Conservation (phyloP, 2,329 filamentous ascomycete species). For the Madurella mycetomatis region DNA sequence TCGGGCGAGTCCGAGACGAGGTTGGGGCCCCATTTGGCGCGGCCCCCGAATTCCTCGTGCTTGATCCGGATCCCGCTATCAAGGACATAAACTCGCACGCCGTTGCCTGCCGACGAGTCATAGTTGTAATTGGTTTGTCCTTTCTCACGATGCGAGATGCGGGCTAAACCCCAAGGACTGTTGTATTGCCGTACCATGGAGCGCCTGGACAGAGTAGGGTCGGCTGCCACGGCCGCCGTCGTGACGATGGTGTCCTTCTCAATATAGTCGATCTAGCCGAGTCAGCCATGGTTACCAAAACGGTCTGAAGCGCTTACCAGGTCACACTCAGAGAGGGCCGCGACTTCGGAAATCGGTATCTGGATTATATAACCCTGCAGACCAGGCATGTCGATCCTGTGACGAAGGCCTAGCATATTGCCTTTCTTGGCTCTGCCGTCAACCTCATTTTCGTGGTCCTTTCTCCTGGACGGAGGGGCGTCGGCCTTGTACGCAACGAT, state of each 20-base stretch:
- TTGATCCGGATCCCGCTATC: conserved; percentile 41
- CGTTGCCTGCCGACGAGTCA: conserved; percentile 25
- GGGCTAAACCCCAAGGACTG: conserved; percentile 28
- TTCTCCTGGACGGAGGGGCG: conserved; percentile 24
- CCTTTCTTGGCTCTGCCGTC: conserved; percentile 32
- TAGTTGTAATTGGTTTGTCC: conserved; percentile 26
- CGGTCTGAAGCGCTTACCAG: conserved; percentile 4
- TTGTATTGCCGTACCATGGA: conserved; percentile 15
- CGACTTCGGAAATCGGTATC: conserved; percentile 33
- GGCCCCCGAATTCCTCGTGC: conserved; percentile 33
- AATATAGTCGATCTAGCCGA: conserved; percentile 21
- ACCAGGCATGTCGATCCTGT: conserved; percentile 25
- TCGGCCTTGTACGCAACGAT: conserved; percentile 39
- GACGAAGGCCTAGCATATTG: conserved; percentile 31
- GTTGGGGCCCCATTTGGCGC: conserved; percentile 30
- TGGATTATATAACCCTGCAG: conserved; percentile 30
- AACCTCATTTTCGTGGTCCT: conserved; percentile 12
- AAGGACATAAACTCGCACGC: conserved; percentile 39
- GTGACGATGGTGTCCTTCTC: conserved; percentile 22
- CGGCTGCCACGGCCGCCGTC: conserved; percentile 14
- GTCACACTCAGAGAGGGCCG: conserved; percentile 31
- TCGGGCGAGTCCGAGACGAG: conserved; percentile 19
- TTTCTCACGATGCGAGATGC: conserved; percentile 27
- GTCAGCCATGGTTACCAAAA: no score
- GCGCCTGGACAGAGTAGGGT: conserved; percentile 8